Evolutionary conservation across 1,284 basidiomycete species (phyloP).

Genomic region (Trametes hirsuta): DNA sequence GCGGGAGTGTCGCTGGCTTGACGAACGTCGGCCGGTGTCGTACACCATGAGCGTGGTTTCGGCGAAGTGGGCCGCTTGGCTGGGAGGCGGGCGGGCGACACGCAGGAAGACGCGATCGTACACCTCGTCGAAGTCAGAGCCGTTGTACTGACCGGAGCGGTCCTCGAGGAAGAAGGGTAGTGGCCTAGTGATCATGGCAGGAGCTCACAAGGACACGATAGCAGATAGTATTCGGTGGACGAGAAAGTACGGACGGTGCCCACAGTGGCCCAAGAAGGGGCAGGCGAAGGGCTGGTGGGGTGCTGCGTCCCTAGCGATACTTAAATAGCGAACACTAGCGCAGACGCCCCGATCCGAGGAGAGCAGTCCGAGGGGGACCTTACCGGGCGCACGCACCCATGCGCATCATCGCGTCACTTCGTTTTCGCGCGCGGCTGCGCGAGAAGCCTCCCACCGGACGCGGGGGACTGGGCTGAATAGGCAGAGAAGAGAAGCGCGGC

Average conservation of each 20-base stretch:
- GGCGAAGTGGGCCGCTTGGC: slow-evolving; percentile 7
- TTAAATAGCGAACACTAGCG: background rate
- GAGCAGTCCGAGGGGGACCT: slow-evolving; percentile 7
- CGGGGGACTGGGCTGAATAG: slow-evolving; percentile 20
- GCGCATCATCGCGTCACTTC: slow-evolving; percentile 1
- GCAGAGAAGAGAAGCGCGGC: slow-evolving; percentile 23
- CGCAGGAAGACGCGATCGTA: slow-evolving; percentile 74
- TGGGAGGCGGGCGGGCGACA: slow-evolving; percentile 44
- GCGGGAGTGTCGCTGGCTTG: slow-evolving; percentile 55
- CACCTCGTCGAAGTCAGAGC: slow-evolving; percentile 71
- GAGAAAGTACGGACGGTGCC: background rate
- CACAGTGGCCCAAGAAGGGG: background rate
- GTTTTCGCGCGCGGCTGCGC: slow-evolving; percentile 7
- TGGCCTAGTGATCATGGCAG: slow-evolving; percentile 37
- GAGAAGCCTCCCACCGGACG: slow-evolving; percentile 19
- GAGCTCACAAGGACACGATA: background rate
- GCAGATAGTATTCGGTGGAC: background rate
- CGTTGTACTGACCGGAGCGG: slow-evolving; percentile 58
- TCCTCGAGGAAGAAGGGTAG: slow-evolving; percentile 68
- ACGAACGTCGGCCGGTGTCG: slow-evolving; percentile 63
- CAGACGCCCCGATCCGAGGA: background rate
- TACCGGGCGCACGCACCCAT: slow-evolving; percentile 1
- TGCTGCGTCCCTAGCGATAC: background rate
- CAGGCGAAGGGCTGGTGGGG: background rate
- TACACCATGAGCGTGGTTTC: slow-evolving; percentile 46